A percentile compares a stretch with the other conserved stretches of the same genome.
Evolutionary conservation across 1,284 basidiomycete genomes (phyloP).

Genomic region (Vanrija sp.): DNA sequence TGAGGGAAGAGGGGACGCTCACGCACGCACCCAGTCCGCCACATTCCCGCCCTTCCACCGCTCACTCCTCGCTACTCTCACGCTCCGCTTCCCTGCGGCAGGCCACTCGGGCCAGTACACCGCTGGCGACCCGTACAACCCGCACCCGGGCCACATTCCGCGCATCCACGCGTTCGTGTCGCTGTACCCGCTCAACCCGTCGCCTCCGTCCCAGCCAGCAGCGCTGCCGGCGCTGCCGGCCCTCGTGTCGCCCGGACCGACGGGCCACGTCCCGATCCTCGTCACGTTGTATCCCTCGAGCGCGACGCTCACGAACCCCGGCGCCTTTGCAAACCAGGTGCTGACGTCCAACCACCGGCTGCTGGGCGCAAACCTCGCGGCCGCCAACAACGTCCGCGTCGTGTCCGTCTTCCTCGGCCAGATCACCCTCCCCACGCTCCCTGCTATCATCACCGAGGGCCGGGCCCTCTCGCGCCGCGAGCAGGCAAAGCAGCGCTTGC

Average conservation of each 20-base stretch:
- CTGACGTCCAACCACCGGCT: conserved; percentile 38
- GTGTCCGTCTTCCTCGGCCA: conserved; percentile 41
- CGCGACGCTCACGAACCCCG: conserved; percentile 35
- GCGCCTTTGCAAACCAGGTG: conserved; percentile 42
- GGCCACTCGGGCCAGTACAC: conserved; percentile 8
- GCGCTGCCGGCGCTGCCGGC: conserved; percentile 45
- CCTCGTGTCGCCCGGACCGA: conserved; percentile 26
- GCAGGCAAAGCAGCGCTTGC: conserved; percentile 27
- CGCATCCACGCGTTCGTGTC: conserved; percentile 46
- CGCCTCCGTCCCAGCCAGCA: conserved; percentile 35
- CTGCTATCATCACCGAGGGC: conserved; percentile 30
- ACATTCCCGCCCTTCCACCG: conserved; percentile 48
- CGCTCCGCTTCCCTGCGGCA: conserved; percentile 38
- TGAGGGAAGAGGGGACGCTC: background rate
- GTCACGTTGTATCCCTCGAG: conserved; percentile 44
- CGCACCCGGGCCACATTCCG: conserved; percentile 32
- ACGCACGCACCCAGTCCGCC: conserved; percentile 21
- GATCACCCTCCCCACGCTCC: conserved; percentile 34
- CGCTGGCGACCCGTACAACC: conserved; percentile 39
- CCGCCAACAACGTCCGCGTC: conserved; percentile 25
- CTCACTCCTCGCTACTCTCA: conserved; percentile 43
- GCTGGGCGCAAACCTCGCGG: conserved; percentile 37
- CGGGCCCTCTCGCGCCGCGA: conserved; percentile 27
- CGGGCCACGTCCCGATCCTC: conserved; percentile 28
- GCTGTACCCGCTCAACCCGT: conserved; percentile 43